phyloP scores from a whole-genome alignment of 352 stramenopile genomes.

The Phytophthora hibernalis region DNA sequence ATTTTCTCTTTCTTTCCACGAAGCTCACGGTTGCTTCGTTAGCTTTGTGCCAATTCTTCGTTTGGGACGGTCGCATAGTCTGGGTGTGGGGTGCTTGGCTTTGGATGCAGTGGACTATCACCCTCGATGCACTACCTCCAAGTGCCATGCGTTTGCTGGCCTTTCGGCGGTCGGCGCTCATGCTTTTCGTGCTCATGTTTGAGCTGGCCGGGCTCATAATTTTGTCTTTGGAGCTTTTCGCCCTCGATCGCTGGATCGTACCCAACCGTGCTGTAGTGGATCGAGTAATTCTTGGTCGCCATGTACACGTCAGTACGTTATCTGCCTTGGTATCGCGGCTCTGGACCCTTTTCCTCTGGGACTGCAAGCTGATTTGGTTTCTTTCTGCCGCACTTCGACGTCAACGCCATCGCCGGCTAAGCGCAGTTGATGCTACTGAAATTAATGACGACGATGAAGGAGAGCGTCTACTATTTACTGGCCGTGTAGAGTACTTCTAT shows the following conservation, averaged over 20 bases:
- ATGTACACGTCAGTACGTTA: slow-evolving; percentile 16
- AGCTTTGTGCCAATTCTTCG: slow-evolving; percentile 29
- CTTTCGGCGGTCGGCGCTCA: slow-evolving; percentile 31
- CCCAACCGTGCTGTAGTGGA: slow-evolving; percentile 16
- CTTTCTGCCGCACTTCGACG: slow-evolving; percentile 19
- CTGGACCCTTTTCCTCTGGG: slow-evolving; percentile 39
- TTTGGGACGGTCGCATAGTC: slow-evolving; percentile 25
- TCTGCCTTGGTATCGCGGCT: slow-evolving; percentile 29
- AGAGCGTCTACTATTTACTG: slow-evolving; percentile 30
- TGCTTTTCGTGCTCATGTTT: slow-evolving; percentile 19
- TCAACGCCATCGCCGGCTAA: slow-evolving; percentile 18
- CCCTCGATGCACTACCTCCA: slow-evolving; percentile 41
- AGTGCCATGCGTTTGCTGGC: slow-evolving; percentile 20
- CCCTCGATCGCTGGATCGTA: slow-evolving; percentile 23
- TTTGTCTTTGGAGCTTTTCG: slow-evolving; percentile 39
- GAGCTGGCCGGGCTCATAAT: slow-evolving; percentile 28
- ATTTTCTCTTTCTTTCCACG: slow-evolving; percentile 37
- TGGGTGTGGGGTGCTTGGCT: slow-evolving; percentile 33
- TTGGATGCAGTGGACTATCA: slow-evolving; percentile 46
- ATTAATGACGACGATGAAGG: slow-evolving; percentile 23
- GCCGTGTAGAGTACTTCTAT: slow-evolving; percentile 39
- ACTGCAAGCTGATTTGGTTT: slow-evolving; percentile 36
- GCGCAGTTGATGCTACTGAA: neutral
- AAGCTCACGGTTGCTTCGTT: slow-evolving; percentile 31
- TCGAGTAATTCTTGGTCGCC: slow-evolving; percentile 11